Conservation (phyloP, 331 rosid genomes). For the Rosa hybrid region DNA sequence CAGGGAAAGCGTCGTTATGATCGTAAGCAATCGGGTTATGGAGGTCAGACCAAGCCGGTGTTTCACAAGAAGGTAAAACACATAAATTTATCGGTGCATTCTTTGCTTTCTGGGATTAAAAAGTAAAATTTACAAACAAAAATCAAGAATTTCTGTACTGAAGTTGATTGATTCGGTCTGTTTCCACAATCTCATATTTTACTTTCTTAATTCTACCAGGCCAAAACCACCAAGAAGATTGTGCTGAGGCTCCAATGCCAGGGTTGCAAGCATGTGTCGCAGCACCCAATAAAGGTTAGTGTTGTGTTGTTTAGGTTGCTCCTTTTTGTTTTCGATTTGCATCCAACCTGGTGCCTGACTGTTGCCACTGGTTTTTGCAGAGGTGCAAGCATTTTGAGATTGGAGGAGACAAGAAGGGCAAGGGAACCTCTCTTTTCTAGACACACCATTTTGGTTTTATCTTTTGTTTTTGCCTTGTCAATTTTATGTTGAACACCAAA, state of each 20-base stretch:
- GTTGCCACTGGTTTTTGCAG: conserved; percentile 42
- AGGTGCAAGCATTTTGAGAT: conserved; percentile 88
- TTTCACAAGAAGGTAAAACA: conserved; percentile 74
- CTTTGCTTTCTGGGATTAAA: neutral
- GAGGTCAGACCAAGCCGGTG: conserved; percentile 92
- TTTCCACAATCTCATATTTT: neutral
- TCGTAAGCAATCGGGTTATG: conserved; percentile 89
- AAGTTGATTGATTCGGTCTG: neutral
- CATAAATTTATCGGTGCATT: neutral
- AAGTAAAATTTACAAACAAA: neutral
- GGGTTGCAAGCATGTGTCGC: conserved; percentile 81
- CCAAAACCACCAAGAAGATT: conserved; percentile 83
- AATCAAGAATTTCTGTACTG: neutral
- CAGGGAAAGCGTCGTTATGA: conserved; percentile 96
- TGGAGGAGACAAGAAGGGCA: conserved; percentile 93
- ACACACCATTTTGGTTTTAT: conserved; percentile 5
- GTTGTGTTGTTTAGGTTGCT: neutral
- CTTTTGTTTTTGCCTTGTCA: neutral
- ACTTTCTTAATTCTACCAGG: conserved; percentile 40
- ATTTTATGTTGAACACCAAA: neutral
- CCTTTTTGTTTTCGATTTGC: neutral
- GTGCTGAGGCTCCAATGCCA: conserved; percentile 84
- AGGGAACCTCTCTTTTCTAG: conserved; percentile 81
- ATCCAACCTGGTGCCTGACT: neutral
- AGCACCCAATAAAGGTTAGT: conserved; percentile 75